Base-by-base conservation (phyloP, 108 stramenopile genomes). In the Discostella pseudostelligera region DNA sequence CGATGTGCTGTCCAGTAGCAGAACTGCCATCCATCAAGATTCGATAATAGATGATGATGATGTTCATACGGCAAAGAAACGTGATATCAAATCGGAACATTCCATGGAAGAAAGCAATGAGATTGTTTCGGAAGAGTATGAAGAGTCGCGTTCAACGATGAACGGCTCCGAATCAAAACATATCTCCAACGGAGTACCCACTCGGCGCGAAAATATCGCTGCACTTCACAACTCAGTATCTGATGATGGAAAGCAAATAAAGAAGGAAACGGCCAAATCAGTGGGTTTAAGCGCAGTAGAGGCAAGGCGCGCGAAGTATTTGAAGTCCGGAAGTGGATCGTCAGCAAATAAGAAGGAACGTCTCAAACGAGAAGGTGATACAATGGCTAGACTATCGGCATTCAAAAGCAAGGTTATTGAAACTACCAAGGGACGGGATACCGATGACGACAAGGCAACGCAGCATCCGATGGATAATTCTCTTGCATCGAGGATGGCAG, bases 291-390 rank as follows among this genome's bases (percentile, higher is more conserved):
- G 85, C 58, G 59, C 60, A 25, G 81, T 89, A 12, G 91, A 87
- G 65, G 83, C 84, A n/a, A 73, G 87, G 11, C 63, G 86, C 19
- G 77, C 83, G 47, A 89, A 86, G 54, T 89, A 87, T 51, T 50
- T 77, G 20, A 86, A 78, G 61, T 37, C 56, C 45, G 74, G 71
- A 2, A 47, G 28, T 8, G 64, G 22, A 42, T 59, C 51, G 63
- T 65, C 56, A 49, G 75, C 66, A 78, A 85, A 29, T 39, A 61
- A 65, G 19, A 66, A 37, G 21, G 66, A 57, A 47, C 24, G 77
- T 13, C 53, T 56, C n/a, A 49, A 49, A 46, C 67, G 88, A 56
- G 88, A 87, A 70, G 84, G 86, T 32, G 84, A 87, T 17, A 88
- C 87, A 48, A 70, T 93, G 72, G 54, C 78, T 19, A 88, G 84